Conservation (phyloP, 2,329 filamentous ascomycete species). For the Exophiala bonariae region DNA sequence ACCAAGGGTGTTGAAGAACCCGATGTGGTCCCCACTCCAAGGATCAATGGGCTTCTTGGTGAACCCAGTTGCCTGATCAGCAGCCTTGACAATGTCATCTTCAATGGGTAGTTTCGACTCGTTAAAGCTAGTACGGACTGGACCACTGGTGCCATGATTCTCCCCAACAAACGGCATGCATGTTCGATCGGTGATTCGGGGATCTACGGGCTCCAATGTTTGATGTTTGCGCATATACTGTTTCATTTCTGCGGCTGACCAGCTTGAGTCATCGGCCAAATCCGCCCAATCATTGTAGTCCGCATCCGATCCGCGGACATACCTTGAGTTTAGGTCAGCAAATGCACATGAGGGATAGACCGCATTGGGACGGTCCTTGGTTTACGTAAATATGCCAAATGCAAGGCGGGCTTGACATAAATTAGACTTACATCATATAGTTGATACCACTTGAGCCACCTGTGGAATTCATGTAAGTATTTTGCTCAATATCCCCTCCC, state of each 20-base stretch:
- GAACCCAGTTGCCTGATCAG: slow-evolving; percentile 20
- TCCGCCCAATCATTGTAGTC: slow-evolving; percentile 36
- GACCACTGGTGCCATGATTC: slow-evolving; percentile 34
- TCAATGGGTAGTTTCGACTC: slow-evolving; percentile 22
- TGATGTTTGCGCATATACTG: slow-evolving; percentile 33
- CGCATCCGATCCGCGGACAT: slow-evolving; percentile 28
- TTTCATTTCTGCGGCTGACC: slow-evolving; percentile 31
- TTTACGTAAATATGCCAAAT: too few relatives aligned
- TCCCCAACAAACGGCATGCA: slow-evolving; percentile 22
- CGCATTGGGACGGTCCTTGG: too few relatives aligned
- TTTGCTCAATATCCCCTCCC: too few relatives aligned
- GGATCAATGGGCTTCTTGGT: slow-evolving; percentile 24
- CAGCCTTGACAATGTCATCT: slow-evolving; percentile 25
- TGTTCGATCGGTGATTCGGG: slow-evolving; percentile 22
- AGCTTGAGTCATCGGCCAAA: slow-evolving; percentile 31
- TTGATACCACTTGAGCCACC: slow-evolving; percentile 36
- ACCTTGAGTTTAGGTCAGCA: slow-evolving; percentile 7
- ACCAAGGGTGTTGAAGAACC: slow-evolving; percentile 26
- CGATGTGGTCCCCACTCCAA: slow-evolving; percentile 27
- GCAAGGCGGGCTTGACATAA: too few relatives aligned
- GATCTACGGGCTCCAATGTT: slow-evolving; percentile 32
- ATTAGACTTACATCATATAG: slow-evolving; percentile 28
- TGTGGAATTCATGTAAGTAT: slow-evolving; percentile 20
- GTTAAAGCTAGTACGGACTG: slow-evolving; percentile 34
- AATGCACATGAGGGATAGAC: too few relatives aligned